Base-by-base conservation (phyloP, 2,329 filamentous ascomycete species). In the Tolypocladium capitatum region DNA sequence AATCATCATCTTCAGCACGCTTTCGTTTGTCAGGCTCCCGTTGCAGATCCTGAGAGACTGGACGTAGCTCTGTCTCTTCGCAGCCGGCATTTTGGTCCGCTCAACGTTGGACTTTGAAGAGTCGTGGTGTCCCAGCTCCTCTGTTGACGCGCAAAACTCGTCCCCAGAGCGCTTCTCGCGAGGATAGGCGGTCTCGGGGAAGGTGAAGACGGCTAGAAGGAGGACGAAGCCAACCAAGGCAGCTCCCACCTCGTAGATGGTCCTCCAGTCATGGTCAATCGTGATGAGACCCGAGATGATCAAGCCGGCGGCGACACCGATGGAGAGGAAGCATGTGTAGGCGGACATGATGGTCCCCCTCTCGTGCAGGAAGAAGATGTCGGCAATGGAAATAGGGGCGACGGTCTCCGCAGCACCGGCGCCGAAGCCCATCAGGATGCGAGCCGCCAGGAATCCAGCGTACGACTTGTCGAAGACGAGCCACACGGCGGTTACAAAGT, bases 291-390 rank as follows among this genome's bases (percentile, higher is more conserved):
- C 70, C 27, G 67, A 66, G 34, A 73, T 60, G 18, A 73, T 57
- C 48, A 71, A 56, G 3, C 71, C 70, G 16, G 61, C 59, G 1
- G 66, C 66, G 6, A 71, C 69, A 2, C 70, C 70, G 1, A 67
- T 54, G 1, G 68, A 67, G 0, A 72, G 54, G 16, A 66, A 65
- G 20, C 63, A 61, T 14, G 64, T 67, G 51, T 72, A 70, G 11
- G 67, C 54, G 53, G 71, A 68, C 71, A 76, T 78, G 36, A 74
- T 61, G 2, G 65, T 60, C 1, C 73, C 74, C 46, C 76, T 64
- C 54, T 80, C 71, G 50, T 80, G 75, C 16, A 79, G 60, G 56
- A 76, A 79, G 59, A 78, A 79, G 30, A 78, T 59, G 51, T 79
- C 75, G 3, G 73, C 63, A 42, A 78, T 74, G 1, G 72, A 75